A percentile compares a stretch with the other conserved stretches of the same genome.
phyloP scores from a whole-genome alignment of 2,329 filamentous ascomycete species.

The Aspergillus spinulosporus region DNA sequence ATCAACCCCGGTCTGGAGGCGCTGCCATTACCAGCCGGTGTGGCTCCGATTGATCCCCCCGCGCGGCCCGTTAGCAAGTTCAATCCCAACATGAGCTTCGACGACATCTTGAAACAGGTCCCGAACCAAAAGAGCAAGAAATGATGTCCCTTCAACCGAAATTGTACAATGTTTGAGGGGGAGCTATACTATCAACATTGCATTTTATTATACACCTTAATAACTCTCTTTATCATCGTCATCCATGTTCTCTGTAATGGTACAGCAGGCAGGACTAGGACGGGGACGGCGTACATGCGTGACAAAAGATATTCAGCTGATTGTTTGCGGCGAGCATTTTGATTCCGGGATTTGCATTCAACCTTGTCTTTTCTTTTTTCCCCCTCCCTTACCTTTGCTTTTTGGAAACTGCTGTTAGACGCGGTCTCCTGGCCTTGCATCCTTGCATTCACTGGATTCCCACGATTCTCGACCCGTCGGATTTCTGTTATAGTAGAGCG shows the following conservation, averaged over 20 bases:
- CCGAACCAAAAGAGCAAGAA: slow-evolving; percentile 40
- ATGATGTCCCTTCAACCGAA: slow-evolving; percentile 21
- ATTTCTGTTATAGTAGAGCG: slow-evolving; percentile 13
- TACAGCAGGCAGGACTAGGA: slow-evolving; percentile 21
- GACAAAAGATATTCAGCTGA: slow-evolving; percentile 14
- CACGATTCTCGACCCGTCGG: slow-evolving; percentile 9
- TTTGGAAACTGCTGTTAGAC: slow-evolving; percentile 13
- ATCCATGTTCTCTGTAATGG: slow-evolving; percentile 17
- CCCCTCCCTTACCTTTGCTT: background rate
- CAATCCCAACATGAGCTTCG: slow-evolving; percentile 53
- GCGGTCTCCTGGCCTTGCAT: background rate
- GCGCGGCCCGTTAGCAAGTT: slow-evolving; percentile 42
- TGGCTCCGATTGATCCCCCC: slow-evolving; percentile 43
- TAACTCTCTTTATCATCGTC: slow-evolving; percentile 14
- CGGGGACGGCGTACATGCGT: slow-evolving; percentile 22
- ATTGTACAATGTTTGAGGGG: slow-evolving; percentile 14
- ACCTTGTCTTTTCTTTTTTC: slow-evolving; percentile 6
- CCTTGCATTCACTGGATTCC: slow-evolving; percentile 6
- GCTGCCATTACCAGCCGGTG: slow-evolving; percentile 45
- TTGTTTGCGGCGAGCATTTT: slow-evolving; percentile 11
- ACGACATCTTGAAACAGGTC: slow-evolving; percentile 48
- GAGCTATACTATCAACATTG: slow-evolving; percentile 13
- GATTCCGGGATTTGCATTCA: slow-evolving; percentile 11
- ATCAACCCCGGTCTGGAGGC: slow-evolving; percentile 49
- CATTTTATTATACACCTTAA: background rate